These are phyloP conservation scores for Flammula alnicola DNA, from an alignment of 1,284 basidiomycete genomes.

Conservation along the genomic window DNA sequence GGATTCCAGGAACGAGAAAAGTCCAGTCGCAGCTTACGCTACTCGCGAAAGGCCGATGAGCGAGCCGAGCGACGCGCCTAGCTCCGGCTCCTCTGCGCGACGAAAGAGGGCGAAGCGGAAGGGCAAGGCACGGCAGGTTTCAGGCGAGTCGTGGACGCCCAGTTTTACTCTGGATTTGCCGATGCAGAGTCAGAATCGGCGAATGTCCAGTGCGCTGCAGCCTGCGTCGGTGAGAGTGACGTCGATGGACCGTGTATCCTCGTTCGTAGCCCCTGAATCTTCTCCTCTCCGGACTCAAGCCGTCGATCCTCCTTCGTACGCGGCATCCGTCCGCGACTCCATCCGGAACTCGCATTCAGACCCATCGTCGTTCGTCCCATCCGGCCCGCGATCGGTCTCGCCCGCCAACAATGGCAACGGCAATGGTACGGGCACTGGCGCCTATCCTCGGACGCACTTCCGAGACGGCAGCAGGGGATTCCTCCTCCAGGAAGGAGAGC, in stretches of 20 bases:
- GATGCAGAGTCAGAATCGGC: conserved; percentile 8
- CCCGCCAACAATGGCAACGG: conserved; percentile 7
- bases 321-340: conserved; percentile 30
- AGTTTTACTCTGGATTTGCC: conserved; percentile 41
- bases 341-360: conserved; percentile 25
- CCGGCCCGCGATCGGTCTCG: conserved; percentile 29
- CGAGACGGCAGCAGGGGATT: too few species aligned
- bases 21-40: too few species aligned
- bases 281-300: too few species aligned
- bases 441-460: too few species aligned
- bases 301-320: conserved; percentile 40
- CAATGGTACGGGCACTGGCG: too few species aligned
- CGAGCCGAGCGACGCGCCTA: conserved; percentile 11
- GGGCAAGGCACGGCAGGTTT: conserved; percentile 39
- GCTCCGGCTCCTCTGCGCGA: conserved; percentile 22
- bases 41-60: conserved; percentile 13
- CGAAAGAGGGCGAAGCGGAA: conserved; percentile 33
- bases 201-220: too few species aligned
- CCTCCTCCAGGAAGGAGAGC: too few species aligned
- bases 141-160: conserved; percentile 36
- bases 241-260: too few species aligned
- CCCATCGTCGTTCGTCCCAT: conserved; percentile 22
- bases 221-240: too few species aligned
- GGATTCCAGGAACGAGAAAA: too few species aligned
- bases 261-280: too few species aligned